Conservation (phyloP, 352 stramenopile species). For the Globisporangium paroecandrum region DNA sequence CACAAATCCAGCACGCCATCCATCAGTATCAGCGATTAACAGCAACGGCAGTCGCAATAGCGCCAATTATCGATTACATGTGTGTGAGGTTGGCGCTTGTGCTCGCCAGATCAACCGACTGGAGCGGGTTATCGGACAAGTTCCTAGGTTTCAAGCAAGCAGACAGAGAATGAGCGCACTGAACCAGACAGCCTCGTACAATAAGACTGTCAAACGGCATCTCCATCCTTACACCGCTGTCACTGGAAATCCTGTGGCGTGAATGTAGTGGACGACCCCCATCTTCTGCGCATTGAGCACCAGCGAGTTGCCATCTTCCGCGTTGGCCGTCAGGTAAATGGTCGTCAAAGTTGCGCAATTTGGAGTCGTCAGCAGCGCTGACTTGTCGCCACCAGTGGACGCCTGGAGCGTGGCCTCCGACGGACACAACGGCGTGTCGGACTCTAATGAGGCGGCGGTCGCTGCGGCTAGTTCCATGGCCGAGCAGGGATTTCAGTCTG, state of each 20-base stretch:
- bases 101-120: slow-evolving; percentile 6
- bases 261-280: slow-evolving; percentile 8
- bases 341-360: slow-evolving; percentile 2
- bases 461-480: background rate
- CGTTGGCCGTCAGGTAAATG: background rate
- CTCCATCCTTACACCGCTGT: background rate
- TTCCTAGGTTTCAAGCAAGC: slow-evolving; percentile 8
- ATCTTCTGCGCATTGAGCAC: slow-evolving; percentile 7
- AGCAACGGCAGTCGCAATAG: background rate
- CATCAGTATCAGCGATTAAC: background rate
- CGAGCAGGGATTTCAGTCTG: background rate
- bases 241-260: background rate
- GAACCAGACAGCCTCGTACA: background rate
- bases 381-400: background rate
- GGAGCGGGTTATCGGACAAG: slow-evolving; percentile 13
- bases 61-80: background rate
- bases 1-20: too few species aligned
- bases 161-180: background rate
- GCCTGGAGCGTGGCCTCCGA: slow-evolving; percentile 4
- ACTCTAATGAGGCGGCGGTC: background rate
- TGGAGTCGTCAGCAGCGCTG: background rate
- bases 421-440: background rate
- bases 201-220: background rate
- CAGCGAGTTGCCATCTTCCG: background rate
- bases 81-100: slow-evolving; percentile 1